Evolutionary conservation across 108 stramenopile genomes (phyloP).

Genomic region (Pseudonitzschia pungens): DNA sequence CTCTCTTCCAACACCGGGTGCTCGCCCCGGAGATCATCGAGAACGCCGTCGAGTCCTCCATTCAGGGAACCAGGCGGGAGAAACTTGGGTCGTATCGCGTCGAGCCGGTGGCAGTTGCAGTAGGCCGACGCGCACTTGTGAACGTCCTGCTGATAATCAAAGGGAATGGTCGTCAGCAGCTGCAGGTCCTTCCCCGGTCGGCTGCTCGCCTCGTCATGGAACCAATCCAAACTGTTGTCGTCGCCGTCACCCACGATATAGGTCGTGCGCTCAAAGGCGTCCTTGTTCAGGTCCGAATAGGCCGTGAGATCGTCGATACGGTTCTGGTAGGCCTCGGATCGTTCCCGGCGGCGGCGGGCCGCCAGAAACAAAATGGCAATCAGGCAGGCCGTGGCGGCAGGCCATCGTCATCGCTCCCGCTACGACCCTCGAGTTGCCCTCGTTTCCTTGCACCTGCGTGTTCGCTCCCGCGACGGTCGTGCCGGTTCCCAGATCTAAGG

Average conservation of each 20-base stretch:
- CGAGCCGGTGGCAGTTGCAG: conserved; percentile 11
- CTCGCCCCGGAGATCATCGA: conserved; percentile 1
- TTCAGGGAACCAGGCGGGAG: neutral
- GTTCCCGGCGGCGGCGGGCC: conserved; percentile 15
- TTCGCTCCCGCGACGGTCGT: conserved; percentile 9
- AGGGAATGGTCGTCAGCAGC: neutral
- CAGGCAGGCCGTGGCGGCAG: conserved; percentile 17
- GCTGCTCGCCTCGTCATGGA: neutral
- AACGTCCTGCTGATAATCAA: conserved; percentile 12
- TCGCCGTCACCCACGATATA: neutral
- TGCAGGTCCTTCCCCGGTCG: neutral
- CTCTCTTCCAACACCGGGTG: conserved; percentile 2
- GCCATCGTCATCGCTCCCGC: conserved; percentile 18
- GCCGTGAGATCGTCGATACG: conserved; percentile 13
- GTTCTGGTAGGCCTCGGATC: conserved; percentile 18
- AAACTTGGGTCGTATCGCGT: conserved; percentile 17
- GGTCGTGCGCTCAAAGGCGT: neutral
- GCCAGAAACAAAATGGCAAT: conserved; percentile 7
- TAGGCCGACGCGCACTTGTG: conserved; percentile 22
- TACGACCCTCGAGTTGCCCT: neutral
- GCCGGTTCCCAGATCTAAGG: neutral
- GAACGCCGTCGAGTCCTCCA: too few species aligned
- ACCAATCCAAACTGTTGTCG: conserved; percentile 11
- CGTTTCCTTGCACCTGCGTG: neutral
- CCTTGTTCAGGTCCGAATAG: neutral